These are phyloP conservation scores for Pleurotus djamor DNA, from an alignment of 768 basidiomycete species.

Conservation along the genomic window DNA sequence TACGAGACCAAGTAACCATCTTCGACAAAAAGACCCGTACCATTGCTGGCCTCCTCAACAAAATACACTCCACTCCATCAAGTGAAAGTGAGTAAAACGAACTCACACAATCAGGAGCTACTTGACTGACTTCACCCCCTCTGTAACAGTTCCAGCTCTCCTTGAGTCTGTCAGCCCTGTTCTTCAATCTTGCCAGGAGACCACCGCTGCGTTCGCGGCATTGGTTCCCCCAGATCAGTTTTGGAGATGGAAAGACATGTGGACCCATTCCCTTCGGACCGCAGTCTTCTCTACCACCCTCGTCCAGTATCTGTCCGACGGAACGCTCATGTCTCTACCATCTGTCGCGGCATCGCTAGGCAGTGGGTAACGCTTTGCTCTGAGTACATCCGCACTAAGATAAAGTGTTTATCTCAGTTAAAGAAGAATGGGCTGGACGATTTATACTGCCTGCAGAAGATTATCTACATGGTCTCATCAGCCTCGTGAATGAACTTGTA, in stretches of 20 bases:
- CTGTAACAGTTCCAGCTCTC: conserved; percentile 52
- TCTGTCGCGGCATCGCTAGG: conserved; percentile 56
- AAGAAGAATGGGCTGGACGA: conserved; percentile 67
- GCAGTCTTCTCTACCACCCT: conserved; percentile 67
- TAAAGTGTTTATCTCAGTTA: conserved; percentile 38
- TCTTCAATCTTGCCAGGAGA: conserved; percentile 52
- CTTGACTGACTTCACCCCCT: conserved; percentile 9
- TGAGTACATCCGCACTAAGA: neutral
- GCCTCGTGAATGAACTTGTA: conserved; percentile 78
- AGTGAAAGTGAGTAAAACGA: conserved; percentile 44
- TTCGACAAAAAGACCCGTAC: conserved; percentile 74
- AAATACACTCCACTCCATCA: conserved; percentile 72
- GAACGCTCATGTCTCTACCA: conserved; percentile 57
- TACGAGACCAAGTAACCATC: conserved; percentile 72
- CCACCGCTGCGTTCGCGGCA: conserved; percentile 46
- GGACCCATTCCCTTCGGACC: conserved; percentile 67
- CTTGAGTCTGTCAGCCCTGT: conserved; percentile 56
- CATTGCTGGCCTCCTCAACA: conserved; percentile 76
- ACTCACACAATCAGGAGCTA: neutral
- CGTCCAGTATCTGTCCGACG: conserved; percentile 58
- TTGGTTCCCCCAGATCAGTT: conserved; percentile 71
- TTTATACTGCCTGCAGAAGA: conserved; percentile 69
- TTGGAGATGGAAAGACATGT: conserved; percentile 87
- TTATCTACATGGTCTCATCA: conserved; percentile 80
- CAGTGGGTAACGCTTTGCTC: conserved; percentile 43